Conservation (phyloP, 192 early-diverging fungal species). For the Coemansia sp. region DNA sequence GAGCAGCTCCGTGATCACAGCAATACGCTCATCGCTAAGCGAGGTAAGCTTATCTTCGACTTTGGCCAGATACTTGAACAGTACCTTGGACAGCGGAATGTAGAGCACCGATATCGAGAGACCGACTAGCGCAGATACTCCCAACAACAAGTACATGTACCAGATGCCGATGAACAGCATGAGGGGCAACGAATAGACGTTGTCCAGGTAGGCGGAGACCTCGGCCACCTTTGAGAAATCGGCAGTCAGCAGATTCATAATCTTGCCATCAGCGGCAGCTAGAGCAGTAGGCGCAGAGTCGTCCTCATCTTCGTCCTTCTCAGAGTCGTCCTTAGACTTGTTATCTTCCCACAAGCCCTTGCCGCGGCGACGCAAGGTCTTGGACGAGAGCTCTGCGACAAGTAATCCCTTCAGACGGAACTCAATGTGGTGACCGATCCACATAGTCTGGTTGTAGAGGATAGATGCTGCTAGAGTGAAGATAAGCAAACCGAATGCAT, state of each 20-base stretch:
- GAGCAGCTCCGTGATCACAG: constrained; percentile 78
- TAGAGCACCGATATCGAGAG: constrained; percentile 63
- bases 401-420: constrained; percentile 62
- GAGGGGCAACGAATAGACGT: constrained; percentile 62
- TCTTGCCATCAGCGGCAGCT: constrained; percentile 58
- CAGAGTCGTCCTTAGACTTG: constrained; percentile 16
- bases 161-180: constrained; percentile 65
- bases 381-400: constrained; percentile 66
- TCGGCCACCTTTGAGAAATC: constrained; percentile 69
- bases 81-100: constrained; percentile 56
- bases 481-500: constrained; percentile 61
- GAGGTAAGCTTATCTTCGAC: constrained; percentile 62
- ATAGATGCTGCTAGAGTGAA: constrained; percentile 41
- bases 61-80: constrained; percentile 54
- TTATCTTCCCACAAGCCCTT: constrained; percentile 54
- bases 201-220: constrained; percentile 57
- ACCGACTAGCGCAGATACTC: constrained; percentile 77
- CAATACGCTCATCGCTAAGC: constrained; percentile 74
- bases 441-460: constrained; percentile 56
- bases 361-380: constrained; percentile 63
- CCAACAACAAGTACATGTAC: constrained; percentile 74
- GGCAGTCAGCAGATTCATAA: constrained; percentile 72
- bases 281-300: constrained; percentile 29
- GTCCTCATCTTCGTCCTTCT: constrained; percentile 11
- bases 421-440: constrained; percentile 64